Evolutionary conservation across 1,139 yeast species (phyloP).

Genomic region (Hyphopichia khmerensis): DNA sequence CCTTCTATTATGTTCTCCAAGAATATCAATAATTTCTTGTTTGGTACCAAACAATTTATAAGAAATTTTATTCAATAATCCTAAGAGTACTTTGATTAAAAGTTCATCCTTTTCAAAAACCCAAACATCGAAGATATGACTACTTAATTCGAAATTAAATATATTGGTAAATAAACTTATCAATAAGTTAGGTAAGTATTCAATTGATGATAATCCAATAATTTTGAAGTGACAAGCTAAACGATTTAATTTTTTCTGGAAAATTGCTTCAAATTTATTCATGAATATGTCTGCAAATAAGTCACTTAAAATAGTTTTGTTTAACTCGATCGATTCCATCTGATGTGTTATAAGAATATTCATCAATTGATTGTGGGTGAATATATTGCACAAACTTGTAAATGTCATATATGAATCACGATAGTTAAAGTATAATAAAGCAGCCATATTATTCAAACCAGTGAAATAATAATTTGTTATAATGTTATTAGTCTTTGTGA

Average conservation of each 20-base stretch:
- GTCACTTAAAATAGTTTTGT: constrained; percentile 5
- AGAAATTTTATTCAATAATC: constrained; percentile 45
- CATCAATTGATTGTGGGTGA: constrained; percentile 29
- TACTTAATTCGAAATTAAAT: constrained; percentile 24
- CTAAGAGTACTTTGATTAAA: constrained; percentile 47
- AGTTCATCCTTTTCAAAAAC: constrained; percentile 62
- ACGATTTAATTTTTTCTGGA: constrained; percentile 43
- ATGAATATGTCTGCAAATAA: constrained; percentile 16
- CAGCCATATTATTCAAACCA: constrained; percentile 35
- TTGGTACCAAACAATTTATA: constrained; percentile 54
- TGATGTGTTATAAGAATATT: constrained; percentile 1
- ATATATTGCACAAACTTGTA: constrained; percentile 42
- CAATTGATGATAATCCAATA: constrained; percentile 31
- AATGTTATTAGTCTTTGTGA: constrained; percentile 7
- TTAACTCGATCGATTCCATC: constrained; percentile 3
- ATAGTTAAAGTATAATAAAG: constrained; percentile 39
- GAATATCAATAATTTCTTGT: constrained; percentile 39
- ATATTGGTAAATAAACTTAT: constrained; percentile 20
- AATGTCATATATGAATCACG: constrained; percentile 40
- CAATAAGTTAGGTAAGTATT: constrained; percentile 22
- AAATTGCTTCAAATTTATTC: constrained; percentile 46
- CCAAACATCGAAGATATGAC: constrained; percentile 51
- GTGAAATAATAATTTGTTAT: constrained; percentile 17
- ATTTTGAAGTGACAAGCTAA: constrained; percentile 51
- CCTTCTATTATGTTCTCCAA: constrained; percentile 26